phyloP scores from a whole-genome alignment of 148 eudicot genomes.

The Cornus controversa region DNA sequence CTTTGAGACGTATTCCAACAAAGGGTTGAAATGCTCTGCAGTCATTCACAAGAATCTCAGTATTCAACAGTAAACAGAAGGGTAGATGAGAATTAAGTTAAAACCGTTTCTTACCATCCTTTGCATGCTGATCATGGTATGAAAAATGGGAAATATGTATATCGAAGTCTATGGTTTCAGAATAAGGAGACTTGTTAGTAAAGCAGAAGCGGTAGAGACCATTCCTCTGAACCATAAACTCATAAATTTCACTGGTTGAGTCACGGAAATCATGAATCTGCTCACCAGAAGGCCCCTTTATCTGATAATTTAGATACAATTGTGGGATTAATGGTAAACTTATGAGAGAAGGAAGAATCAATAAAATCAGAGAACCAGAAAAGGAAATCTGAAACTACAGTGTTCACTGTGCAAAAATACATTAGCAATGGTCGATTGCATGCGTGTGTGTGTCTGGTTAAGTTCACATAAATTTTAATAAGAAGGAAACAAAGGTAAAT shows the following conservation, averaged over 20 bases:
- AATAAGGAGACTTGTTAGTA: conserved; percentile 71
- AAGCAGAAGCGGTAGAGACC: conserved; percentile 74
- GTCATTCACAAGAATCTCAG: not conserved
- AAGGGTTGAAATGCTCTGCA: conserved; percentile 75
- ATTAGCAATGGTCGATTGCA: too few relatives aligned
- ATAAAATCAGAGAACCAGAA: not conserved
- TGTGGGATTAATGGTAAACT: not conserved
- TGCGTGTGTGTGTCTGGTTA: too few relatives aligned
- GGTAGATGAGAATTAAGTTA: not conserved
- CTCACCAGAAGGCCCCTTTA: conserved; percentile 72
- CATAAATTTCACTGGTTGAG: conserved; percentile 62
- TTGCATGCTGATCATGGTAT: conserved; percentile 63
- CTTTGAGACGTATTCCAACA: conserved; percentile 67
- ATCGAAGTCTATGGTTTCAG: conserved; percentile 81
- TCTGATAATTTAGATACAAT: conserved; percentile 30
- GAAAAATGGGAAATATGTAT: conserved; percentile 56
- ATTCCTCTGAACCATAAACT: conserved; percentile 53
- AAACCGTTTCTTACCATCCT: conserved; percentile 48
- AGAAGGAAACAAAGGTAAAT: too few relatives aligned
- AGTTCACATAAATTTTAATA: too few relatives aligned
- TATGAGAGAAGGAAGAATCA: not conserved
- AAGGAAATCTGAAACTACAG: not conserved
- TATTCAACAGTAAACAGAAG: not conserved
- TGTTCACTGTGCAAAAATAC: not conserved
- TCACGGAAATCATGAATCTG: conserved; percentile 48